Evolutionary conservation across 768 basidiomycete genomes (phyloP), one percentile per base, ranked within the genome.

Genomic region (Fomitopsis pulvina): DNA sequence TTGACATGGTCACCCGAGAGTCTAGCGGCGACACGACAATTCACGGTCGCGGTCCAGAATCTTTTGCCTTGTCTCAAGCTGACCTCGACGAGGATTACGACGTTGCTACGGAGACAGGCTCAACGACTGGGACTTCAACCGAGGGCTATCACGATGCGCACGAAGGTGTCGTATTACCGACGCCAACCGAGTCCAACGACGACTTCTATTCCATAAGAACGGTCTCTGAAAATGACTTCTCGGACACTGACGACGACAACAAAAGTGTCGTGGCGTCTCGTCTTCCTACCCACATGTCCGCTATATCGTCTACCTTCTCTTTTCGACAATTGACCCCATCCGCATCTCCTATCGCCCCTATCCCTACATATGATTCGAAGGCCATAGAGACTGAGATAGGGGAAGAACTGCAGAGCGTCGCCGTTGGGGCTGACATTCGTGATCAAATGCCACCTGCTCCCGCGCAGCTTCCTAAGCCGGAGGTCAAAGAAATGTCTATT

Each of bases 151-250:
- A 83, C 1, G 92, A 94, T 53, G 81, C 92, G 1, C 71, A 82
- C 40, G 81, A 84, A 61, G 90, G 76, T 32, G 64, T 80, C 22
- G 69, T 69, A 10, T 71, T 78, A 56, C 74, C 79, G 64, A 82
- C 81, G 1, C 86, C 89, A 3, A 81, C 79, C 3, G 77, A 77
- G 51, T 85, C 85, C 3, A 50, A 48, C n/a, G 81, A 86, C 29
- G 85, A 87, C 57, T 88, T 88, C 77, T 81, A 90, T 61, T 89
- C 85, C 5, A 71, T 85, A 63, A 66, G 79, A 71, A 87, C 85
- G 2, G 70, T 72, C 51, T 80, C 83, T 34, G 86, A 88, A 55
- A 81, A 79, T 52, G 86, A 79, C 48, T 80, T 75, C 59, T 81
- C 78, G 2, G 76, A 72, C 47, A 73, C 75, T 37, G 79, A 78